These are phyloP conservation scores for Zhuliangozyma blackwelliae DNA, from an alignment of 1,139 yeast species.

Conservation along the genomic window DNA sequence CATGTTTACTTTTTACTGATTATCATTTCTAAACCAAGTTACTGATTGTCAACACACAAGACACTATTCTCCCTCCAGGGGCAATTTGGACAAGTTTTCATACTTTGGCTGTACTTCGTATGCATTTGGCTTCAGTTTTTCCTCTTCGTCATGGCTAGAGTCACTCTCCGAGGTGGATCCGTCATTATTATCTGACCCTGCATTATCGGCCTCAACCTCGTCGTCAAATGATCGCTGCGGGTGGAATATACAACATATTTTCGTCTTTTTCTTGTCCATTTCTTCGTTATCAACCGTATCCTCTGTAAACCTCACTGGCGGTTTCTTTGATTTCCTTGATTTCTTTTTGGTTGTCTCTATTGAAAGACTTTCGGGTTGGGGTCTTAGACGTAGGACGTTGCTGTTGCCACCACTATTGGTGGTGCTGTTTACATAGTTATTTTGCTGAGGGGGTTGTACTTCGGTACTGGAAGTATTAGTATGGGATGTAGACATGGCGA, in stretches of 20 bases:
- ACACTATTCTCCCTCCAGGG: not conserved
- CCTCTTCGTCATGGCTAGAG: slow-evolving; percentile 22
- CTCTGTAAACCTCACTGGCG: slow-evolving; percentile 75
- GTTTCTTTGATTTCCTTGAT: slow-evolving; percentile 22
- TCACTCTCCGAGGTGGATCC: slow-evolving; percentile 31
- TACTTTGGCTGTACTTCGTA: slow-evolving; percentile 73
- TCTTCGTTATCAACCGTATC: slow-evolving; percentile 87
- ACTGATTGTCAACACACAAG: not conserved
- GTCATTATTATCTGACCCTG: slow-evolving; percentile 11
- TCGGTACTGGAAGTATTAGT: too few species aligned
- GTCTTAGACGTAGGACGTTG: slow-evolving; percentile 4
- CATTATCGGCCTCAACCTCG: slow-evolving; percentile 16
- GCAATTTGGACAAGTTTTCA: slow-evolving; percentile 19
- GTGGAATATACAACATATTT: slow-evolving; percentile 93
- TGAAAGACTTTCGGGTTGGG: slow-evolving; percentile 1
- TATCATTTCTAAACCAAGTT: too few species aligned
- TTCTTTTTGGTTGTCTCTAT: slow-evolving; percentile 6
- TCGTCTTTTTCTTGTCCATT: slow-evolving; percentile 81
- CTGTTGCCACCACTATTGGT: too few species aligned
- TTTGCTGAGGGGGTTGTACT: too few species aligned
- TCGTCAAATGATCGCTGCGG: slow-evolving; percentile 75
- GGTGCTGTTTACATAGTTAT: too few species aligned
- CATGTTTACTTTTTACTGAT: not conserved
- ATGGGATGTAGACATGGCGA: too few species aligned
- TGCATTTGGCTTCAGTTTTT: slow-evolving; percentile 50